These are phyloP conservation scores for Stylosanthes scabra DNA, from an alignment of 331 rosid species.

Conservation along the genomic window DNA sequence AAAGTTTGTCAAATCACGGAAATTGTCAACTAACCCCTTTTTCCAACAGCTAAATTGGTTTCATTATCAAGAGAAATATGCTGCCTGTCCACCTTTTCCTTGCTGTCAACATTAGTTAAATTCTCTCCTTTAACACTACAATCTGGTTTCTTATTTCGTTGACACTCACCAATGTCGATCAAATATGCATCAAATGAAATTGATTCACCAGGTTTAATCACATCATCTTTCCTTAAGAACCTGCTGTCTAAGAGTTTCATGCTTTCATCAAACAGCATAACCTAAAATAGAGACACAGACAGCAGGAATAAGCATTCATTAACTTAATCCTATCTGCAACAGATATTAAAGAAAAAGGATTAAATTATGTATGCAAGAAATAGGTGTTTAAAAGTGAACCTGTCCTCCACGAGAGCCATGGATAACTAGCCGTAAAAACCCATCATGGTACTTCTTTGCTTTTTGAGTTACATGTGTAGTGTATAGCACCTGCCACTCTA, in stretches of 20 bases:
- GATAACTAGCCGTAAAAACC: constrained; percentile 54
- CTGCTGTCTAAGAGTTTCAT: constrained; percentile 65
- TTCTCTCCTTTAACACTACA: constrained; percentile 41
- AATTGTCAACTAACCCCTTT: constrained; percentile 46
- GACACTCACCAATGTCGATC: constrained; percentile 69
- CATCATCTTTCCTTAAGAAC: constrained; percentile 66
- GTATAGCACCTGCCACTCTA: constrained; percentile 78
- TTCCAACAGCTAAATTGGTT: constrained; percentile 31
- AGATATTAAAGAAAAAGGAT: too few species aligned
- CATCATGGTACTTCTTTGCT: constrained; percentile 88
- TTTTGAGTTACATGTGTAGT: constrained; percentile 80
- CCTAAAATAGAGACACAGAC: constrained; percentile 52
- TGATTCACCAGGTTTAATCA: constrained; percentile 61
- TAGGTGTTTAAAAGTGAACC: constrained; percentile 52
- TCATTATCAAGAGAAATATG: constrained; percentile 35
- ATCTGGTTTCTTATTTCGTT: constrained; percentile 46
- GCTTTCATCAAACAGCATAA: constrained; percentile 63
- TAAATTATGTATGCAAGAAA: background rate
- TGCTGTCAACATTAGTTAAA: constrained; percentile 27
- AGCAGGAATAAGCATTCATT: background rate
- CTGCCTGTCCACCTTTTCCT: constrained; percentile 36
- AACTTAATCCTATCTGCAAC: too few species aligned
- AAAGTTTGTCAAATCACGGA: constrained; percentile 6
- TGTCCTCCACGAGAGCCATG: constrained; percentile 59
- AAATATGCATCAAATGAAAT: constrained; percentile 65